Conservation (phyloP, 257 asterid species). For the Cinchona pubescens region DNA sequence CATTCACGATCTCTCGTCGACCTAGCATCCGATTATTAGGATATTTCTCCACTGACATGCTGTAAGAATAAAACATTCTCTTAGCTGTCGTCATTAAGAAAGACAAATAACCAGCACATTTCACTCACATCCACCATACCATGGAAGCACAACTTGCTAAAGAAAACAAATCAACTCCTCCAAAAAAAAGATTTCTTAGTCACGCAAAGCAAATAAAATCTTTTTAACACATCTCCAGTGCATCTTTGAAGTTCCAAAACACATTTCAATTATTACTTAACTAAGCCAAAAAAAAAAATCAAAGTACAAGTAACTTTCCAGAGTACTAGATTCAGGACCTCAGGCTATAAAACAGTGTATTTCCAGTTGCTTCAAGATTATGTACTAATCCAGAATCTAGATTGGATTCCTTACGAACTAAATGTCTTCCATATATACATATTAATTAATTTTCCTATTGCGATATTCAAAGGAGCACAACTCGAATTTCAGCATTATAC, state of each 20-base stretch:
- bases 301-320: background rate
- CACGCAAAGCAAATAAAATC: background rate
- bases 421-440: no score
- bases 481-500: background rate
- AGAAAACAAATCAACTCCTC: background rate
- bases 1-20: conserved; percentile 61
- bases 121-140: background rate
- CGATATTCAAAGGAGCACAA: background rate
- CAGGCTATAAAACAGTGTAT: background rate
- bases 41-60: conserved; percentile 75
- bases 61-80: conserved; percentile 28
- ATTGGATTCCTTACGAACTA: background rate
- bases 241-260: background rate
- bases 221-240: background rate
- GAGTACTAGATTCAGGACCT: background rate
- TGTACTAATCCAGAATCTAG: background rate
- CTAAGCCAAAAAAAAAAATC: background rate
- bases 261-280: background rate
- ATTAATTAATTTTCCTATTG: background rate
- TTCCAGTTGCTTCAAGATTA: background rate
- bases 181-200: background rate
- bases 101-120: background rate
- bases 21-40: conserved; percentile 93
- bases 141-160: background rate
- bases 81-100: background rate